phyloP scores from a whole-genome alignment of 768 basidiomycete species.

The Termitomyces sp. region DNA sequence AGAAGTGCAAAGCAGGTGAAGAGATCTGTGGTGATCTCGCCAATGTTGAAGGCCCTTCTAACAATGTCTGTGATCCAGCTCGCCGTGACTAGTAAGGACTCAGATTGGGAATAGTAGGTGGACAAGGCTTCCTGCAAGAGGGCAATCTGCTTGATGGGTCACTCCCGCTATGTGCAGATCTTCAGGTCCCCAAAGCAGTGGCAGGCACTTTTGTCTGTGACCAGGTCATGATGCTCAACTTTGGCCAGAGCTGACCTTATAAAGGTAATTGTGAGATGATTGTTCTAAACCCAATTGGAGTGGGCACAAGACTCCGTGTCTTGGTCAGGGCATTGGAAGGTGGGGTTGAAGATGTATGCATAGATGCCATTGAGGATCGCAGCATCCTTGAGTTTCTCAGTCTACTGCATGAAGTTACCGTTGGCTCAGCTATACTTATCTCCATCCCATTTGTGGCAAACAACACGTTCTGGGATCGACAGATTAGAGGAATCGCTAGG shows the following conservation, averaged over 20 bases:
- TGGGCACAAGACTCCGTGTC: not conserved
- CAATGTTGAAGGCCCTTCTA: not conserved
- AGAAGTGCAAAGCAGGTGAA: not conserved
- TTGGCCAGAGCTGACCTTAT: not conserved
- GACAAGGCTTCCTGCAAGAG: not conserved
- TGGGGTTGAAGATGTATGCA: not conserved
- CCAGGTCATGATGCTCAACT: not conserved
- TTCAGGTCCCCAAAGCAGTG: not conserved
- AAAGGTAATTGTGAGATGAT: not conserved
- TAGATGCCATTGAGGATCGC: too few relatives aligned
- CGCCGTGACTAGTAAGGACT: not conserved
- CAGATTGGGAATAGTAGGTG: not conserved
- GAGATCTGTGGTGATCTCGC: too few relatives aligned
- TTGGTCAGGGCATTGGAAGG: not conserved
- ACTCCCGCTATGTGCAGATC: not conserved
- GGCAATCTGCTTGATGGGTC: not conserved
- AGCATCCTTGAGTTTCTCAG: too few relatives aligned
- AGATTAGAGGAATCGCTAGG: not conserved
- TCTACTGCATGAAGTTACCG: not conserved
- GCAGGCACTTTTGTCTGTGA: not conserved
- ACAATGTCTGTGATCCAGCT: not conserved
- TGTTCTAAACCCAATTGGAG: not conserved
- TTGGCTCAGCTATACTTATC: not conserved
- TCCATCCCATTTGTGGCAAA: not conserved
- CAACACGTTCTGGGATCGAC: too few relatives aligned